Evolutionary conservation across 495 filamentous ascomycete genomes (phyloP).

Genomic region (Hypoxylon rickii): DNA sequence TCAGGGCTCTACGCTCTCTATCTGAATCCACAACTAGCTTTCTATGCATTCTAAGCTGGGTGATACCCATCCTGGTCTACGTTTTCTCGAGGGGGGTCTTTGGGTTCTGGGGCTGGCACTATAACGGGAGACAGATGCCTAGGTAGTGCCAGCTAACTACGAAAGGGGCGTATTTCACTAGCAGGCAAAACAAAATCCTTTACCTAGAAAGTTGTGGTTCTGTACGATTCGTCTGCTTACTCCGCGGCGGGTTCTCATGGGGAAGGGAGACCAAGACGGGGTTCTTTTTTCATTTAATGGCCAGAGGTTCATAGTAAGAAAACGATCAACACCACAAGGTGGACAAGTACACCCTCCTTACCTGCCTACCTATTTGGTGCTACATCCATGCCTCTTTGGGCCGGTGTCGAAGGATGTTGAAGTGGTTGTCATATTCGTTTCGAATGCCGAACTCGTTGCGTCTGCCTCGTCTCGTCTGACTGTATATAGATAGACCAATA

Average conservation of each 20-base stretch:
- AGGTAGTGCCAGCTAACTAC: constrained; percentile 19
- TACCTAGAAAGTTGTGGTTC: constrained; percentile 2
- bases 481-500: no score
- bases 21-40: constrained; percentile 1
- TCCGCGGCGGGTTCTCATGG: constrained; percentile 8
- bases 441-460: constrained; percentile 3
- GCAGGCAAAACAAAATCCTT: constrained; percentile 12
- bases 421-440: constrained; percentile 7
- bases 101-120: constrained; percentile 3
- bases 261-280: neutral
- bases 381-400: constrained; percentile 3
- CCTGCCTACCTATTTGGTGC: neutral
- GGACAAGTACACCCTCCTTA: neutral
- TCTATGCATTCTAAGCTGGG: constrained; percentile 27
- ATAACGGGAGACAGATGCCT: neutral
- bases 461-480: neutral
- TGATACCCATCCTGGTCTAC: constrained; percentile 21
- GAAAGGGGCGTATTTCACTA: constrained; percentile 7
- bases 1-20: constrained; percentile 7
- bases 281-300: constrained; percentile 17
- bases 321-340: constrained; percentile 24
- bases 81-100: constrained; percentile 18
- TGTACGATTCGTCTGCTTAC: constrained; percentile 3
- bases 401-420: no score
- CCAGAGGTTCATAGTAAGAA: constrained; percentile 19